Evolutionary conservation across 805 yeast species (phyloP).

Genomic region (Nakazawaea molendinolei): DNA sequence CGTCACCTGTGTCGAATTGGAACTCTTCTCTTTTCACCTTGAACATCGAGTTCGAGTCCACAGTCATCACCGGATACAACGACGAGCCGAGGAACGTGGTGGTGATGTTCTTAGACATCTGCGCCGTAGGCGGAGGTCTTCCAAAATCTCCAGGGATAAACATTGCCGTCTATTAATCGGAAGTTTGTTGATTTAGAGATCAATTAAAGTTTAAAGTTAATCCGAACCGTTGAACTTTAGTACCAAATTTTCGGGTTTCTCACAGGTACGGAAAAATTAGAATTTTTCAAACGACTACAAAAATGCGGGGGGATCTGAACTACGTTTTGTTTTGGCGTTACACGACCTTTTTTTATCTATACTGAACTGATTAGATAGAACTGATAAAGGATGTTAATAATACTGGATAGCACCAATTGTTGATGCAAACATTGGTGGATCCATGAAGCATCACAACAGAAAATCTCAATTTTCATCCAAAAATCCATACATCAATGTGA

Average conservation of each 20-base stretch:
- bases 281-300: too few relatives aligned
- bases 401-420: too few relatives aligned
- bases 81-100: constrained; percentile 10
- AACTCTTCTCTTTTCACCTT: constrained; percentile 23
- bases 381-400: too few relatives aligned
- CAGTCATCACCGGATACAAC: constrained; percentile 14
- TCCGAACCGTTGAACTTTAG: too few relatives aligned
- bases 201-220: too few relatives aligned
- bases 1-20: constrained; percentile 25
- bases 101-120: constrained; percentile 6
- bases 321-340: neutral
- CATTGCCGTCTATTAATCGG: constrained; percentile 4
- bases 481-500: constrained; percentile 23
- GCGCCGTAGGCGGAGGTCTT: constrained; percentile 7
- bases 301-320: neutral
- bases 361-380: too few relatives aligned
- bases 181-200: too few relatives aligned
- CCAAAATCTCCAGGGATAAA: constrained; percentile 12
- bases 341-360: neutral
- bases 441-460: too few relatives aligned
- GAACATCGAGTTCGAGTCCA: constrained; percentile 28
- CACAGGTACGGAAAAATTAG: too few relatives aligned
- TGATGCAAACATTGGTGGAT: too few relatives aligned
- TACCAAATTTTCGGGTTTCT: too few relatives aligned
- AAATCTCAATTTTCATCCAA: too few relatives aligned